Conservation (phyloP, 2,329 filamentous ascomycete species). For the Aspergillus tanneri region DNA sequence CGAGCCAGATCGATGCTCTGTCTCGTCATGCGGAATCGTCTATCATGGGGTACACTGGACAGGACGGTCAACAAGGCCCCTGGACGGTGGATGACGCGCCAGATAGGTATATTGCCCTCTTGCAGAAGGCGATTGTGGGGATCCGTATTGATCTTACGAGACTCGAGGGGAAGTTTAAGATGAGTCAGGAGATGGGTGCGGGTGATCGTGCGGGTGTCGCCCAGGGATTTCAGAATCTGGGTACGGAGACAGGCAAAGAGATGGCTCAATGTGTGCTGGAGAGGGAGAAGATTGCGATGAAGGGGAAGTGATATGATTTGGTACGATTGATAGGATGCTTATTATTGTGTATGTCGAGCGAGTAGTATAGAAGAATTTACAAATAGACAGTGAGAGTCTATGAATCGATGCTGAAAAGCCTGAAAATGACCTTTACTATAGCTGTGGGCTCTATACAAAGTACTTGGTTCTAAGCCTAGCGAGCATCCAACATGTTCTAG, state of each 20-base stretch:
- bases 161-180: conserved; percentile 54
- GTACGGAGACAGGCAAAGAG: not conserved
- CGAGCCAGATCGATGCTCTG: conserved; percentile 43
- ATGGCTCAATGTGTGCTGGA: conserved; percentile 18
- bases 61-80: conserved; percentile 47
- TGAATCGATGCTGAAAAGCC: too few relatives aligned
- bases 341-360: too few relatives aligned
- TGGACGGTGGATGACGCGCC: conserved; percentile 64
- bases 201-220: conserved; percentile 3
- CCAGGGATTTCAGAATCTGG: conserved; percentile 1
- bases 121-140: conserved; percentile 61
- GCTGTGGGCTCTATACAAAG: too few relatives aligned
- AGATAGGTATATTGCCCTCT: conserved; percentile 54
- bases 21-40: conserved; percentile 51
- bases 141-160: conserved; percentile 58
- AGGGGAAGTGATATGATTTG: too few relatives aligned
- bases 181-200: conserved; percentile 4
- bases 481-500: too few relatives aligned
- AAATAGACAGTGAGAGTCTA: too few relatives aligned
- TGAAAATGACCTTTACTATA: too few relatives aligned
- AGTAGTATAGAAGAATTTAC: too few relatives aligned
- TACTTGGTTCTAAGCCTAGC: too few relatives aligned
- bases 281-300: not conserved
- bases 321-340: too few relatives aligned
- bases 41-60: conserved; percentile 58